Evolutionary conservation across 257 asterid genomes (phyloP).

Genomic region (Solanum peruvianum): DNA sequence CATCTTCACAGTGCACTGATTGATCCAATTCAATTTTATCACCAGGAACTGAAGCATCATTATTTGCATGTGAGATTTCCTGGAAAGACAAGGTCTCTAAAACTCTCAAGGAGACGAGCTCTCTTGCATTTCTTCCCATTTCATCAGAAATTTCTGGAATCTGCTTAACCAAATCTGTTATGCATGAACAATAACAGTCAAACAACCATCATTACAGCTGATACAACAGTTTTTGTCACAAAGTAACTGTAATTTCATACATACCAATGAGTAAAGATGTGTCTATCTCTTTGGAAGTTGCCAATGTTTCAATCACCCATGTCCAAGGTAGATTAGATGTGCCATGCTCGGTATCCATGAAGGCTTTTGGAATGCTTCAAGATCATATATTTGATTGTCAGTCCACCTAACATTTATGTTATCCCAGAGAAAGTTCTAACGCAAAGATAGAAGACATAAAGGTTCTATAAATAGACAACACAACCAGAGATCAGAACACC

Average conservation of each 20-base stretch:
- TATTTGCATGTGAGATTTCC: slow-evolving; percentile 5
- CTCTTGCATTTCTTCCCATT: slow-evolving; percentile 39
- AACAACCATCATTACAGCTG: background rate
- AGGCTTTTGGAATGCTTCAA: slow-evolving; percentile 13
- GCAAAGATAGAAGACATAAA: background rate
- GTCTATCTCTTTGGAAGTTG: background rate
- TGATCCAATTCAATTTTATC: slow-evolving; percentile 19
- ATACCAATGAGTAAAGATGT: slow-evolving; percentile 20
- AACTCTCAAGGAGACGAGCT: slow-evolving; percentile 34
- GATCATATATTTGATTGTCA: slow-evolving; percentile 4
- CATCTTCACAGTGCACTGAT: slow-evolving; percentile 32
- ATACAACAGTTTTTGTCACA: background rate
- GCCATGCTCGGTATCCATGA: slow-evolving; percentile 24
- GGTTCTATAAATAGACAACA: background rate
- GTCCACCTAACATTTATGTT: background rate
- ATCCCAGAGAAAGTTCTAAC: background rate
- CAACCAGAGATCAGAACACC: background rate
- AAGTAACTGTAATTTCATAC: background rate
- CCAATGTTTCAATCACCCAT: slow-evolving; percentile 17
- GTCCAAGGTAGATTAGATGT: slow-evolving; percentile 32
- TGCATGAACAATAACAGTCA: slow-evolving; percentile 1
- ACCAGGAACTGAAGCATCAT: slow-evolving; percentile 4
- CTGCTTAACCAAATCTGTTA: slow-evolving; percentile 34
- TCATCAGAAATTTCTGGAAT: slow-evolving; percentile 28
- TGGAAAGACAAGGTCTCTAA: slow-evolving; percentile 27